Percentiles rank a stretch among this genome's conserved stretches.
Conservation (phyloP, 805 yeast species). For the Candida tammaniensis region DNA sequence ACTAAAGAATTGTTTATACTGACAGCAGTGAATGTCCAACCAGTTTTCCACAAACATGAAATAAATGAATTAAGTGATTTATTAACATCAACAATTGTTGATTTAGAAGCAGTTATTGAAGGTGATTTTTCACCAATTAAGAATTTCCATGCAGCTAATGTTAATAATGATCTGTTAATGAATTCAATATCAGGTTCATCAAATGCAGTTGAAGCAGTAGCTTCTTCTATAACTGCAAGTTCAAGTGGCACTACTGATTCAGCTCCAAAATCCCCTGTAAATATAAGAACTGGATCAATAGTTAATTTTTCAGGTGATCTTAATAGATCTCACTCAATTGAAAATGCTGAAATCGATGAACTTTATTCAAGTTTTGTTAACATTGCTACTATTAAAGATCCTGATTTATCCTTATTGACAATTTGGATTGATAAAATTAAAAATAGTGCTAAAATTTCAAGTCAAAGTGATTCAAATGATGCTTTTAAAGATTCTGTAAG, state of each 20-base stretch:
- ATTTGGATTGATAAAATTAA: slow-evolving; percentile 41
- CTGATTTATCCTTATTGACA: slow-evolving; percentile 32
- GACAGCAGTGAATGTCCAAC: slow-evolving; percentile 94
- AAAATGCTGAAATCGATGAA: slow-evolving; percentile 60
- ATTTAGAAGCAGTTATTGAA: slow-evolving; percentile 59
- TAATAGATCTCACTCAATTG: slow-evolving; percentile 4
- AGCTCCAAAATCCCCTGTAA: too few relatives aligned
- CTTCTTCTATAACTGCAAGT: not conserved
- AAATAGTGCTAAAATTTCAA: slow-evolving; percentile 17
- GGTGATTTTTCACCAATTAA: slow-evolving; percentile 39
- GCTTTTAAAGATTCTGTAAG: slow-evolving; percentile 1
- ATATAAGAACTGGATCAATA: slow-evolving; percentile 11
- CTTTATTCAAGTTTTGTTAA: slow-evolving; percentile 67
- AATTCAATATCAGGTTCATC: slow-evolving; percentile 8
- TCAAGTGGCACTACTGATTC: not conserved
- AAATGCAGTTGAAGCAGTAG: too few relatives aligned
- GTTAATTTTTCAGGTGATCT: slow-evolving; percentile 8
- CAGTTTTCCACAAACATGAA: slow-evolving; percentile 88
- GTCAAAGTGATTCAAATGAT: slow-evolving; percentile 6
- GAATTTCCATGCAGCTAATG: slow-evolving; percentile 11
- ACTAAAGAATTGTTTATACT: slow-evolving; percentile 89
- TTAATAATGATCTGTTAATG: slow-evolving; percentile 7
- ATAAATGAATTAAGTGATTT: slow-evolving; percentile 81
- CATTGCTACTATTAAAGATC: slow-evolving; percentile 43
- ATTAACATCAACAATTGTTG: slow-evolving; percentile 63